phyloP scores from a whole-genome alignment of 1,284 basidiomycete genomes.

The Austropuccinia psidii region DNA sequence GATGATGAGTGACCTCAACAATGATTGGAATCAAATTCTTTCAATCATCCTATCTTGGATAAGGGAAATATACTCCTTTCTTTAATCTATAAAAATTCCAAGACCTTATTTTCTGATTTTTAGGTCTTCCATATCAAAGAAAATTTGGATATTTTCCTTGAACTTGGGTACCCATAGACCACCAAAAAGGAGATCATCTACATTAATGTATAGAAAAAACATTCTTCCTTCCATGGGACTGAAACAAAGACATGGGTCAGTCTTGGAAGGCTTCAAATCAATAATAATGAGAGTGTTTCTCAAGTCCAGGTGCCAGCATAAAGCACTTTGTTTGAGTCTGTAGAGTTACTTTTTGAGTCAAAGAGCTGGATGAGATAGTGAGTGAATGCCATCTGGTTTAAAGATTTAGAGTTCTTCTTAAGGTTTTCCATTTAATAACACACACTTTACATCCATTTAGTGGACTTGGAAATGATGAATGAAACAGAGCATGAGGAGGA shows the following conservation, averaged over 20 bases:
- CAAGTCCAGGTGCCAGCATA: not conserved
- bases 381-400: not conserved
- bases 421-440: slow-evolving; percentile 1
- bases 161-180: too few relatives aligned
- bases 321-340: not conserved
- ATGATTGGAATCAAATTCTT: too few relatives aligned
- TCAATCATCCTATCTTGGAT: too few relatives aligned
- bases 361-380: not conserved
- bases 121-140: too few relatives aligned
- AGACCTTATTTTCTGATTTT: too few relatives aligned
- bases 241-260: not conserved
- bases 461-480: not conserved
- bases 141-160: too few relatives aligned
- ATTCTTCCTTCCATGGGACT: not conserved
- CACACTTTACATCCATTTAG: not conserved
- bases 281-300: not conserved
- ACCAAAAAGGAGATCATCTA: too few relatives aligned
- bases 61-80: too few relatives aligned
- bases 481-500: not conserved
- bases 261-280: not conserved
- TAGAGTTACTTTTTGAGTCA: not conserved
- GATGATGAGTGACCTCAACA: not conserved
- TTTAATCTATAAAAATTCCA: too few relatives aligned
- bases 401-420: too few relatives aligned
- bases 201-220: too few relatives aligned